Base-by-base conservation (phyloP, 1,284 basidiomycete genomes). In the Apiotrichum sp. region DNA sequence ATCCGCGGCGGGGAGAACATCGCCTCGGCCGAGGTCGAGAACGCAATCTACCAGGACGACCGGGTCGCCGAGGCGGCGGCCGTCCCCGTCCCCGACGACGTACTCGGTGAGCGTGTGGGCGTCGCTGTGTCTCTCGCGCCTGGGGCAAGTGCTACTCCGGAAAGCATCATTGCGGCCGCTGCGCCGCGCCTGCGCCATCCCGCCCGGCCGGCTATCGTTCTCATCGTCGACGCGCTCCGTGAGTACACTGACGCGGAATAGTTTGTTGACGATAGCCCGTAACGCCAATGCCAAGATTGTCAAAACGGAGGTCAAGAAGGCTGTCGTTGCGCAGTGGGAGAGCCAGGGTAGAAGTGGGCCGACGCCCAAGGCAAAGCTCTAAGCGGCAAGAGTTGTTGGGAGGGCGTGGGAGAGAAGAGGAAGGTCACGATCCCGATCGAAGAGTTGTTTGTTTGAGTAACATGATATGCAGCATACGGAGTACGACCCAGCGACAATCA, bases 1-100 rank as follows among this genome's bases (percentile, higher is more conserved):
- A 71, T 74, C 33, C 67, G 73, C 1, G 71, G 71, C 22, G 73
- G 73, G 1, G 73, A 74, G 57, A 74, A 74, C 29, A 71, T 74
- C 50, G 57, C 70, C 0, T 70, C 68, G 1, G 58, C 64, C 0
- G 70, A 72, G 40, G 66, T 73, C 4, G 73, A 74, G 58, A 71
- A 72, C 51, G 73, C 68, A 13, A 41, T 74, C 4, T 68, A 65
- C 46, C 58, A 65, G 29, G 64, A 70, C 53, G 53, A 63, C 16
- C 55, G 64, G 8, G 58, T 74, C 3, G 57, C 61, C 8, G 71
- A 74, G 61, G 69, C 63, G 2, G 67, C 65, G 3, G 71, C 69
- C 6, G 61, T 74, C 1, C 61, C 70, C 1, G 62, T 74, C 0
- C 73, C 73, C 2, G 62, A 67, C 40, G 45, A 55, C 9, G 46